A percentile compares a stretch with the other conserved stretches of the same genome.
Evolutionary conservation across 1,139 yeast genomes (phyloP).

Genomic region (Debaryomyces fabryi): DNA sequence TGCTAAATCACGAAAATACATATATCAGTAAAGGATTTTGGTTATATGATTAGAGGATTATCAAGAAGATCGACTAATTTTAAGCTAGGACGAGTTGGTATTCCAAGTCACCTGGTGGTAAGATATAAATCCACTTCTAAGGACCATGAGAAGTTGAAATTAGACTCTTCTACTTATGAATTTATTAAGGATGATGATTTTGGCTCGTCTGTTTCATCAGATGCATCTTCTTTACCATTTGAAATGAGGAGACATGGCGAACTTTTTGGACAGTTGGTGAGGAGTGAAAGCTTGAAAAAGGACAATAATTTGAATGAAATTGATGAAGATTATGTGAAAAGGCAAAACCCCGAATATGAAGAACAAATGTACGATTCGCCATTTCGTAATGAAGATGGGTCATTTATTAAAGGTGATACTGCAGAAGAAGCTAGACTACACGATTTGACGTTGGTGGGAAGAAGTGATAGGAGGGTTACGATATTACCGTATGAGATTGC

Average conservation of each 20-base stretch:
- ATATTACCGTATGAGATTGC: conserved; percentile 56
- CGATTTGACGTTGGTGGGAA: conserved; percentile 49
- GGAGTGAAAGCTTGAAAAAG: conserved; percentile 34
- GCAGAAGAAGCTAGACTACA: conserved; percentile 58
- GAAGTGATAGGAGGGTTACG: conserved; percentile 48
- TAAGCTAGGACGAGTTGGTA: not conserved
- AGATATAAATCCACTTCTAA: not conserved
- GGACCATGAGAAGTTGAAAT: conserved; percentile 5
- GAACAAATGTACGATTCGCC: conserved; percentile 26
- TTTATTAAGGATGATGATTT: conserved; percentile 10
- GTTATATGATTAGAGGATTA: conserved; percentile 4
- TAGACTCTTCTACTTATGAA: conserved; percentile 11
- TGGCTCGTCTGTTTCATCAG: not conserved
- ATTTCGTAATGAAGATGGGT: conserved; percentile 42
- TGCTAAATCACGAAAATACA: not conserved
- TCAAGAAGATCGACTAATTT: not conserved
- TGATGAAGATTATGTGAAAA: conserved; percentile 24
- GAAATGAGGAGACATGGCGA: conserved; percentile 34
- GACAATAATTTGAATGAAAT: conserved; percentile 19
- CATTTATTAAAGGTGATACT: conserved; percentile 45
- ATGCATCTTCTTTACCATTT: conserved; percentile 26
- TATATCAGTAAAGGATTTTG: not conserved
- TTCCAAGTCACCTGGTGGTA: not conserved
- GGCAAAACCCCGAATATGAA: conserved; percentile 2
- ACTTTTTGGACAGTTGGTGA: conserved; percentile 51